Evolutionary conservation across 73 alveolate genomes (phyloP), one percentile per base, ranked within the genome.

Genomic region (Tetrahymena elliotti): DNA sequence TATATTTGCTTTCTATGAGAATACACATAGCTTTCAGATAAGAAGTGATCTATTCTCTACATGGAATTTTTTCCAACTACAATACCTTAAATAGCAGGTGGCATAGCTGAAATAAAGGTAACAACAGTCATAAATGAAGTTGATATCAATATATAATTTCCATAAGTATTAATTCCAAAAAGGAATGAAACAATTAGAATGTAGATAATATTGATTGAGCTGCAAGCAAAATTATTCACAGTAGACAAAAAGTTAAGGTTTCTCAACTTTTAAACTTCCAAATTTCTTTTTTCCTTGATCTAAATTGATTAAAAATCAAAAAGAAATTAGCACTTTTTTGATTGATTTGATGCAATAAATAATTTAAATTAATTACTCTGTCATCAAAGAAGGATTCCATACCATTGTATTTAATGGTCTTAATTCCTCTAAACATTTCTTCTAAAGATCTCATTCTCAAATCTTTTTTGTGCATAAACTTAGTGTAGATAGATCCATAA

Each of bases 401-500:
- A 68, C 96, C 34, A 93, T 93, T 93, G 24, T 68, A 93, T 35
- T 93, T 93, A 18, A 93, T 93, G 11, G 84, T 68, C 92, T 93
- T 93, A 0, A 93, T 68, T 1, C 53, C 35, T 82, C 84, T 68
- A 33, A 93, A 36, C 68, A 93, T 53, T 93, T 93, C 96, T 40
- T 93, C 96, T 24, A 93, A 88, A 12, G 93, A 88, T 53, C 93
- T 54, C 96, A 93, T 93, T 53, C 96, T 34, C 92, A 68, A 88
- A 93, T 93, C 96, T 35, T 93, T 93, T 35, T 82, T 93, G 22
- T 93, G 93, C 96, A 93, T 93, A 93, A 93, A 93, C 35, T 68
- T 93, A n/a, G 31, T 68, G 38, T 93, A 22, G 33, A 93, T 33
- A 12, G 33, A 38, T 1, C 96, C 96, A 93, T 53, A 93, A 27